Evolutionary conservation across 169 alveolate species (phyloP).

Genomic region (Eimeria praecox): DNA sequence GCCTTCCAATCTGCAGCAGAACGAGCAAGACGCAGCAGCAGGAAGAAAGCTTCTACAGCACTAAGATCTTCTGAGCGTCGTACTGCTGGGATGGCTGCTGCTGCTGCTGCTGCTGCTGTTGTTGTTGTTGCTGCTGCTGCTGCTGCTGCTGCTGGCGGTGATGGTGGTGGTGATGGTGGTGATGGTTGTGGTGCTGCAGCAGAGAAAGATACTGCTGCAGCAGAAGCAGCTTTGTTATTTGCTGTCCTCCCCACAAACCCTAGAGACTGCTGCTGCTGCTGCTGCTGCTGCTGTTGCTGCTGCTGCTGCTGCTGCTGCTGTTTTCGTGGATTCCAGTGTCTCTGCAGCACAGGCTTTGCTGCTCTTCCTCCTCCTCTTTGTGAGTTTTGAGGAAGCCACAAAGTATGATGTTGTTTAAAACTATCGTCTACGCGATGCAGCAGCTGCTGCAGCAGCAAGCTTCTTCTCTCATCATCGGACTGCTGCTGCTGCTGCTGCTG

Average conservation of each 20-base stretch:
- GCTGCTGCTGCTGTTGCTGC: conserved; percentile 7
- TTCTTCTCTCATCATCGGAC: conserved; percentile 10
- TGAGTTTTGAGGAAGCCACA: too few relatives aligned
- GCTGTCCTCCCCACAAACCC: too few relatives aligned
- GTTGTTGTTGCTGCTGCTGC: conserved; percentile 16
- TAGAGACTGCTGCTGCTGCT: neutral
- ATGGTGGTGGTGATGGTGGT: neutral
- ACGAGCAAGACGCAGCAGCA: conserved; percentile 42
- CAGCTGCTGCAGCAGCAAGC: conserved; percentile 6
- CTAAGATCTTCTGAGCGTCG: conserved; percentile 41
- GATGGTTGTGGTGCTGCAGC: neutral
- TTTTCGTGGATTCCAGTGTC: neutral
- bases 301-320: conserved; percentile 17
- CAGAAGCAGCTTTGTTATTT: neutral
- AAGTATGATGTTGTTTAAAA: neutral
- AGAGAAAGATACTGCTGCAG: neutral
- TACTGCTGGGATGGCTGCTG: conserved; percentile 23
- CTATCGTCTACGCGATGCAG: too few relatives aligned
- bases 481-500: conserved; percentile 57
- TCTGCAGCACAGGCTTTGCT: too few relatives aligned
- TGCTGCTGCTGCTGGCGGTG: too few relatives aligned
- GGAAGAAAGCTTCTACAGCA: neutral
- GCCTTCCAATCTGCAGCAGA: conserved; percentile 8
- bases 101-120: conserved; percentile 37
- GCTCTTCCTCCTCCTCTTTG: too few relatives aligned